phyloP scores from a whole-genome alignment of 2,329 filamentous ascomycete species.

The Xylariaceae sp. region DNA sequence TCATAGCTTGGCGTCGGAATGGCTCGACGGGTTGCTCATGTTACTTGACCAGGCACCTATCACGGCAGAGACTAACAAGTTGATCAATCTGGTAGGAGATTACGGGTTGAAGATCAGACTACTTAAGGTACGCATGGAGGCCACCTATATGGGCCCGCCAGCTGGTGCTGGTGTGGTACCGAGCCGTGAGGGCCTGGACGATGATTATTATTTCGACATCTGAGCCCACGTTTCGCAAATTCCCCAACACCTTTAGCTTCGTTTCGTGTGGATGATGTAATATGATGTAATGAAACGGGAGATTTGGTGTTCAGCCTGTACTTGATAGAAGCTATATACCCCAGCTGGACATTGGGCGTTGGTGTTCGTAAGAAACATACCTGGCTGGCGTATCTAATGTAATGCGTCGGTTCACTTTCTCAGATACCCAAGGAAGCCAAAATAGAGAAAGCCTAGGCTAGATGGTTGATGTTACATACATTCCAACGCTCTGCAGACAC shows the following conservation, averaged over 20 bases:
- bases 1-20: conserved; percentile 88
- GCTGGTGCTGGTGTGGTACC: conserved; percentile 79
- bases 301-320: conserved; percentile 18
- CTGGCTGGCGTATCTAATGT: conserved; percentile 1
- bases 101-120: conserved; percentile 93
- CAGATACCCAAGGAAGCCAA: neutral
- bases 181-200: conserved; percentile 82
- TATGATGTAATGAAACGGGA: neutral
- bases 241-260: neutral
- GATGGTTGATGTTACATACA: neutral
- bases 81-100: conserved; percentile 83
- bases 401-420: neutral
- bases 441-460: neutral
- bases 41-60: conserved; percentile 93
- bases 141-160: conserved; percentile 68
- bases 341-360: conserved; percentile 9
- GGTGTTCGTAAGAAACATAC: conserved; percentile 2
- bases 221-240: conserved; percentile 42
- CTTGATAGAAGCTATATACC: conserved; percentile 27
- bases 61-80: conserved; percentile 92
- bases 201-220: conserved; percentile 91
- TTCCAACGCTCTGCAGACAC: no score
- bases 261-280: neutral
- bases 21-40: conserved; percentile 95
- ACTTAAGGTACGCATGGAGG: conserved; percentile 88